Conservation (phyloP, 345 rosid genomes). For the Rhizophora mangle region DNA sequence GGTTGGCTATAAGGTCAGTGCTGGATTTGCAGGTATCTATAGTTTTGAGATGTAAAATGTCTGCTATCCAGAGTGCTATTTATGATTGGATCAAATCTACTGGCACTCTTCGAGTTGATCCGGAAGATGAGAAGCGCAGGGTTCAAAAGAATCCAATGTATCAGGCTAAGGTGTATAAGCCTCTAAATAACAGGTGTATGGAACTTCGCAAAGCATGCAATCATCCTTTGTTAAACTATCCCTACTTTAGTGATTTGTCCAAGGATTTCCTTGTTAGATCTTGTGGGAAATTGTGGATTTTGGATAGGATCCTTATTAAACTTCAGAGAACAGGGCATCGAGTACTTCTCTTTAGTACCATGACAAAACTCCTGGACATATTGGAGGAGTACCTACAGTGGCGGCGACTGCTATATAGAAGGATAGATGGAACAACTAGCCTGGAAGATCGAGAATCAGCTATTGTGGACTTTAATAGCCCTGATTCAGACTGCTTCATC, state of each 20-base stretch:
- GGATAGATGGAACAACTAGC: conserved; percentile 99
- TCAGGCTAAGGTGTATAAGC: conserved; percentile 67
- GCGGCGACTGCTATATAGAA: conserved; percentile 81
- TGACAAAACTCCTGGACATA: conserved; percentile 98
- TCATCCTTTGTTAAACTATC: conserved; percentile 97
- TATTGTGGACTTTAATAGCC: conserved; percentile 91
- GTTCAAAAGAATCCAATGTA: conserved; percentile 74
- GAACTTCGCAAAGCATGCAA: conserved; percentile 96
- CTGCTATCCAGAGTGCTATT: conserved; percentile 90
- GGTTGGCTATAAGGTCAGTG: conserved; percentile 27
- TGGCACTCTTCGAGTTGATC: conserved; percentile 93
- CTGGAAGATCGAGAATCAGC: conserved; percentile 99
- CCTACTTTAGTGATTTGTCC: conserved; percentile 79
- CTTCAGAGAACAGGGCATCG: conserved; percentile 94
- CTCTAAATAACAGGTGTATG: conserved; percentile 97
- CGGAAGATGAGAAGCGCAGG: conserved; percentile 82
- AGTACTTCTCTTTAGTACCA: conserved; percentile 96
- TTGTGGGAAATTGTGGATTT: conserved; percentile 94
- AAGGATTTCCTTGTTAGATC: conserved; percentile 91
- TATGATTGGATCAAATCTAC: conserved; percentile 99
- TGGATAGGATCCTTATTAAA: conserved; percentile 92
- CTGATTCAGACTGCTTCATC: conserved; percentile 82
- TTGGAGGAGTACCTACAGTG: conserved; percentile 97
- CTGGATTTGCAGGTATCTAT: conserved; percentile 71
- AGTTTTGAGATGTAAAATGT: conserved; percentile 94